Base-by-base conservation (phyloP, 2,329 filamentous ascomycete genomes). In the Paramyrothecium sp. region DNA sequence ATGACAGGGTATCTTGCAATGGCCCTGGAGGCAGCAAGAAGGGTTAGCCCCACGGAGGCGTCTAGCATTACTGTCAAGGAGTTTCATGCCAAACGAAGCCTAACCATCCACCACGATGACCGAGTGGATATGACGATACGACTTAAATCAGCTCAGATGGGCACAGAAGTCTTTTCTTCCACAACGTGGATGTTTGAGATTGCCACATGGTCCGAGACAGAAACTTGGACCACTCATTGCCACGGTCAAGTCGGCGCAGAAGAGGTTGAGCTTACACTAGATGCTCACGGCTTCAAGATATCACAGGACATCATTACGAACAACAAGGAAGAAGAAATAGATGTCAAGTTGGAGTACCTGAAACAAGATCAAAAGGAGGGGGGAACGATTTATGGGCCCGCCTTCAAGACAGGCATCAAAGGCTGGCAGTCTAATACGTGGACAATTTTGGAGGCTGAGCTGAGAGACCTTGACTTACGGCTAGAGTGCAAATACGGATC, bases 1-100 rank as follows among this genome's bases (percentile, higher is more conserved):
- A 74, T 65, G 1, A 73, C 78, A 0, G 78, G 70, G 0, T 81
- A 78, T 61, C 54, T 80, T 1, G 66, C 70, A 17, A 76, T 80
- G 65, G 76, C 73, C 1, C 65, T 77, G 0, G 78, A 81, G 56
- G 79, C 78, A 3, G 17, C 56, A n/a, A 54, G 59, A 50, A 47
- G 51, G 23, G 44, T 54, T n/a, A 34, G 33, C 21, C 11, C 55
- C 3, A 46, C 65, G 8, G 57, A 57, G 3, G 38, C 54, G 16
- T 30, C 26, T 5, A 30, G 26, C 26, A 30, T 30, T 10, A 10
- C 26, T 10, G 10, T 30, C 10, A 4, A 30, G 10, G 26, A 30
- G 26, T 30, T 30, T 30, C 26, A 30, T 30, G 26, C 26, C 26
- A 30, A 30, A 10, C 26, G 26, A 4, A 30, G 26, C 26, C 10